These are phyloP conservation scores for Russula olivacea DNA, from an alignment of 768 basidiomycete genomes.

Conservation along the genomic window DNA sequence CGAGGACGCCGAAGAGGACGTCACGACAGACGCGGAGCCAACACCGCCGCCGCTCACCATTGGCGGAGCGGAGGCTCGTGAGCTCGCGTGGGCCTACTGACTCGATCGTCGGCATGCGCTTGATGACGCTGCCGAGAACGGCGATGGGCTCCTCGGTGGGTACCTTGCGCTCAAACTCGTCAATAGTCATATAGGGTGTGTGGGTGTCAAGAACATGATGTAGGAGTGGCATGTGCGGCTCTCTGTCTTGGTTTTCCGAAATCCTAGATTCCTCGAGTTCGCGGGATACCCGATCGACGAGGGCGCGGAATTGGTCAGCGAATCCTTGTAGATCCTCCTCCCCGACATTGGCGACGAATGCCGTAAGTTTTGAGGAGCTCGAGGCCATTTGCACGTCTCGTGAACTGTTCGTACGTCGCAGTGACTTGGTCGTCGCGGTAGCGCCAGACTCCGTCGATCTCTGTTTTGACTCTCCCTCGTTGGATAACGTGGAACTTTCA, in stretches of 20 bases:
- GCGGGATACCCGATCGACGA: slow-evolving; percentile 45
- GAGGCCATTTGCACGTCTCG: not conserved
- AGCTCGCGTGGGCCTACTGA: slow-evolving; percentile 64
- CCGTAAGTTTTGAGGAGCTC: not conserved
- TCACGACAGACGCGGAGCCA: not conserved
- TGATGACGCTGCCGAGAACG: slow-evolving; percentile 57
- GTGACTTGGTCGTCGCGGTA: not conserved
- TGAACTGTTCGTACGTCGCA: slow-evolving; percentile 7
- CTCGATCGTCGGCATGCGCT: slow-evolving; percentile 79
- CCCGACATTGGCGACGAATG: not conserved
- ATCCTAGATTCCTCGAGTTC: slow-evolving; percentile 48
- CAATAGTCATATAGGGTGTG: slow-evolving; percentile 36
- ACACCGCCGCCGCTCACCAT: not conserved
- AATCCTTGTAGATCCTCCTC: slow-evolving; percentile 41
- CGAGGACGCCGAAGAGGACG: slow-evolving; percentile 16
- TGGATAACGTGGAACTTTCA: slow-evolving; percentile 16
- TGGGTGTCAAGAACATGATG: slow-evolving; percentile 24
- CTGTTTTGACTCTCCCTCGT: slow-evolving; percentile 12
- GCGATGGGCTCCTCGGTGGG: slow-evolving; percentile 47
- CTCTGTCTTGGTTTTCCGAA: slow-evolving; percentile 29
- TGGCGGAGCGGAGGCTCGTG: slow-evolving; percentile 27
- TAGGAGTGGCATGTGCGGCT: slow-evolving; percentile 5
- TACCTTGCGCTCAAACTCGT: slow-evolving; percentile 36
- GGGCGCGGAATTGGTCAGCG: slow-evolving; percentile 45
- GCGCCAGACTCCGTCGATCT: slow-evolving; percentile 13